A percentile compares a stretch with the other conserved stretches of the same genome.
Evolutionary conservation across 2,329 filamentous ascomycete species (phyloP).

Genomic region (Claviceps arundinis): DNA sequence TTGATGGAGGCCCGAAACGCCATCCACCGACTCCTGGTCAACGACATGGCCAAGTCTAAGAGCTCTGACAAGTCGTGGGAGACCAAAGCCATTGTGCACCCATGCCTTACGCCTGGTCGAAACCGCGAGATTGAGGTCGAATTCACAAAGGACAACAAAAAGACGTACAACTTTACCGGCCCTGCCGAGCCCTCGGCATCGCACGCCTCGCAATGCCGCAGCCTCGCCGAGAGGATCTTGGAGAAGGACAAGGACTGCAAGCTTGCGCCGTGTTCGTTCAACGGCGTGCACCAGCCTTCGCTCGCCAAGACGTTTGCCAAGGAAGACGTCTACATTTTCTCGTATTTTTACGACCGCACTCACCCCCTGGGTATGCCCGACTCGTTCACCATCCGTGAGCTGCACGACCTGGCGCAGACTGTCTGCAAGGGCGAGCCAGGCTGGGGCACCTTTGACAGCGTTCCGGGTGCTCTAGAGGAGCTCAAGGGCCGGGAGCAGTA

Average conservation of each 20-base stretch:
- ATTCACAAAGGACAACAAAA: constrained; percentile 45
- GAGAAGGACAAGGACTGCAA: constrained; percentile 74
- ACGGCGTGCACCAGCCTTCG: constrained; percentile 87
- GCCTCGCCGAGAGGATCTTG: constrained; percentile 78
- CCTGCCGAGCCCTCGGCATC: constrained; percentile 62
- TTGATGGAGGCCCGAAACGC: constrained; percentile 88
- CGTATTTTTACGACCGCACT: constrained; percentile 95
- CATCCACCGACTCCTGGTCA: constrained; percentile 63
- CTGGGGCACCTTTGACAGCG: constrained; percentile 69
- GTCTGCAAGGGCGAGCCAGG: constrained; percentile 67
- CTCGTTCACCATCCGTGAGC: constrained; percentile 80
- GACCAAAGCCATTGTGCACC: constrained; percentile 59
- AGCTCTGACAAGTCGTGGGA: constrained; percentile 53
- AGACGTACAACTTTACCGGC: constrained; percentile 77
- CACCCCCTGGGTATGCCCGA: constrained; percentile 96
- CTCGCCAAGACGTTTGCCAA: constrained; percentile 81
- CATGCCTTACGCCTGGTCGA: constrained; percentile 76
- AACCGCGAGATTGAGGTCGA: constrained; percentile 59
- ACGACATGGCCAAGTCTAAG: constrained; percentile 55
- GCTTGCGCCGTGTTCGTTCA: constrained; percentile 92
- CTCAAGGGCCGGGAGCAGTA: constrained; percentile 73
- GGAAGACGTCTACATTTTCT: constrained; percentile 93
- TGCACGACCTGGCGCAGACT: constrained; percentile 70
- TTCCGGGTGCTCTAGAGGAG: constrained; percentile 69
- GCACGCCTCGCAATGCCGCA: constrained; percentile 84